Base-by-base conservation (phyloP, 1,284 basidiomycete species). In the Termitomyces sp. region DNA sequence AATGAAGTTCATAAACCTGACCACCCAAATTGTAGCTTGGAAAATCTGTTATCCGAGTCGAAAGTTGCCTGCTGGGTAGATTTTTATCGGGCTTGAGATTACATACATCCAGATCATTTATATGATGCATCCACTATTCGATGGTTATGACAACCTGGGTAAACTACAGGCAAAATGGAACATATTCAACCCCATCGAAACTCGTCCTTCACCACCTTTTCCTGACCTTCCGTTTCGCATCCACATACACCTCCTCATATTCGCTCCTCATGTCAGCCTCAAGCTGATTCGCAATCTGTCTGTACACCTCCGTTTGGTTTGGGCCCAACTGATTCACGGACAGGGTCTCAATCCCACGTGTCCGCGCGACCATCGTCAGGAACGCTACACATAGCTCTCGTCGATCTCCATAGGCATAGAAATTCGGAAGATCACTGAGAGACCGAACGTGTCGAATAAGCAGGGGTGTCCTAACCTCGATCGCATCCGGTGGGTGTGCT, bases 361-460 rank as follows among this genome's bases (percentile, higher is more conserved):
- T 47, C 4, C 37, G 28, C 7, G 50, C 38, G 2, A 52, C 5
- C 21, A 52, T 35, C 38, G 45, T 45, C 24, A 52, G 26, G 35
- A 52, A 35, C 5, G 50, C 50, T 1, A 52, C 45, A 16, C 34
- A 37, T 4, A 39, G 26, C 39, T 52, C 50, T 35, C 45, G 33
- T 24, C 18, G 16, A 37, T 47, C 38, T 2, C 50, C 45, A 47
- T 28, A 28, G 4, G 31, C 50, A 31, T 31, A 18, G 16, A 24
- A 11, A 16, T 35, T 10, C 2, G 44, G 24, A 3, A 35, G 11
- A 19, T 47, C 18, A 3, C 30, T 31, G 5, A 46, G 44, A n/a
- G 50, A 41, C 9, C 14, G 14, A 18, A 47, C 45, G 18, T 52
- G 44, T 24, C 45, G 50, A 11, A 45, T n/a, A 24, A 52, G 43